Evolutionary conservation across 352 stramenopile species (phyloP), one percentile per base, ranked within the genome.

Genomic region (Pythium coloratum): DNA sequence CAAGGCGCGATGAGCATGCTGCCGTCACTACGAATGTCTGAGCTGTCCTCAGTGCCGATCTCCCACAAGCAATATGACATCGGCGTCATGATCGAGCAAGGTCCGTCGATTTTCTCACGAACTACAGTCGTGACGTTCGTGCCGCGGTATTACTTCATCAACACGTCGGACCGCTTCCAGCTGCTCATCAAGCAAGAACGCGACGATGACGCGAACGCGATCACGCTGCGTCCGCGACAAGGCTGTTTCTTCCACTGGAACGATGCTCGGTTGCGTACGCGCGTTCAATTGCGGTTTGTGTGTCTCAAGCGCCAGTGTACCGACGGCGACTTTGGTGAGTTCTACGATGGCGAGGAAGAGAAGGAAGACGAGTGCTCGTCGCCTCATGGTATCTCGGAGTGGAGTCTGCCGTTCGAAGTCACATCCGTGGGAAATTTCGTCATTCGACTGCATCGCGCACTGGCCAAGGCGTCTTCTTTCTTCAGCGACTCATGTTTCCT

Each of bases 1-100:
- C 59, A 49, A 24, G 40, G 40, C 40, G 40, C 40, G 14, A 49
- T 49, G 40, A 49, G 40, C 16, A 49, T 49, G 40, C 57, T 90
- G 18, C 65, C 86, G 28, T 82, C 77, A n/a, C 81, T 80, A 3
- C 78, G 86, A n/a, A 55, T 81, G 46, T 75, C 86, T 51, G 54
- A 69, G 2, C n/a, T 59, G 1, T 60, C 66, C 6, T 65, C 33
- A 0, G 77, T 77, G 26, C 64, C 67, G 16, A 61, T 26, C 7
- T 69, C 73, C n/a, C 80, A 85, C 47, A 89, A 90, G 63, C 82
- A 94, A 71, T 92, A 84, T 58, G 87, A 93, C 42, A 88, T 95
- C 55, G 87, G 87, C n/a, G 82, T 95, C 10, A 91, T 91, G 75
- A 90, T 95, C 24, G 87, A 95, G 54, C 85, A 93, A 75, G 87